A percentile compares a stretch with the other conserved stretches of the same genome.
These are phyloP conservation scores for Sindora glabra DNA, from an alignment of 306 rosid genomes.

Conservation along the genomic window DNA sequence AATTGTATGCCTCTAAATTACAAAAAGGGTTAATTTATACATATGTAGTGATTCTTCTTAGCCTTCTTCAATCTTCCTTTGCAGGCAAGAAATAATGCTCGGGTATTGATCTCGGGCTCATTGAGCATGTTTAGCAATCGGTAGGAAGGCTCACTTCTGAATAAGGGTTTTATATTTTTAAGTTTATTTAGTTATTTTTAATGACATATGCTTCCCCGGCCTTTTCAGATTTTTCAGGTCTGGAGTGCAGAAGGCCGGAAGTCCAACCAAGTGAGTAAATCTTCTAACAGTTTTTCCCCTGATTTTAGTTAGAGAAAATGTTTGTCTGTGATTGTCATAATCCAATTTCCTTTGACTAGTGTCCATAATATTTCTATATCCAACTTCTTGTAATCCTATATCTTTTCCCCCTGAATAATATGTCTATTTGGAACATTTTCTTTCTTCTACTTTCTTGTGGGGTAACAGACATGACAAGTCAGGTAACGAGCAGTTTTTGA, in stretches of 20 bases:
- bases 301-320: not conserved
- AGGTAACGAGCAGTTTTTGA: constrained; percentile 81
- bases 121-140: constrained; percentile 74
- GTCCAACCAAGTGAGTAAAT: constrained; percentile 61
- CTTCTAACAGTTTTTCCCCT: not conserved
- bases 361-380: not conserved
- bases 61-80: not conserved
- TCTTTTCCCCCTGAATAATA: not conserved
- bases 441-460: not conserved
- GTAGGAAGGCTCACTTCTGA: constrained; percentile 31
- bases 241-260: constrained; percentile 80
- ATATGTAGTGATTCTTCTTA: not conserved
- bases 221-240: constrained; percentile 75
- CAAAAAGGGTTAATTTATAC: not conserved
- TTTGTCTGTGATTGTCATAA: not conserved
- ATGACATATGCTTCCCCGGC: not conserved
- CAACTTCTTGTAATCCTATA: not conserved
- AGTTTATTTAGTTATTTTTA: not conserved
- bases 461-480: constrained; percentile 69
- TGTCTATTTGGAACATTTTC: not conserved
- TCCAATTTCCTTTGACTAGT: not conserved
- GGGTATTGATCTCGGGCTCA: constrained; percentile 88
- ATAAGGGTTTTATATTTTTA: constrained; percentile 5
- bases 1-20: too few relatives aligned
- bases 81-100: constrained; percentile 98